phyloP scores from a whole-genome alignment of 75 land plant genomes.

The Pinus albicaulis region DNA sequence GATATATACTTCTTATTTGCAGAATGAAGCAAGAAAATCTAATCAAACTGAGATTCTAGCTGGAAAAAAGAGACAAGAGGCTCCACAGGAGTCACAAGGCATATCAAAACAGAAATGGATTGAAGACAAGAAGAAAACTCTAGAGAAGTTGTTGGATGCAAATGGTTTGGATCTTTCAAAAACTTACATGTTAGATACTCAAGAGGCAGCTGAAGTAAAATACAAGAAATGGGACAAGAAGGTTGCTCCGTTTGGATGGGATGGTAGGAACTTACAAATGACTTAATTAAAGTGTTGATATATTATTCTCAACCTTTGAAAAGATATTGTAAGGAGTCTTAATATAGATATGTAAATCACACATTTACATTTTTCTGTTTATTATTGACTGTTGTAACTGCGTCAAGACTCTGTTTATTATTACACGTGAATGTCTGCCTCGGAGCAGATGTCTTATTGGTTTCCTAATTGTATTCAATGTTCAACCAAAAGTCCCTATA shows the following conservation, averaged over 20 bases:
- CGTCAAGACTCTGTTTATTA: background rate
- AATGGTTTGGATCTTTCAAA: conserved; percentile 87
- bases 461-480: conserved; percentile 38
- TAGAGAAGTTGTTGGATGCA: conserved; percentile 86
- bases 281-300: background rate
- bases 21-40: conserved; percentile 93
- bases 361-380: background rate
- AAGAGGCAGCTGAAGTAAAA: conserved; percentile 84
- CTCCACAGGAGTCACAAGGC: conserved; percentile 78
- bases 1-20: conserved; percentile 13
- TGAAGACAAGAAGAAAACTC: conserved; percentile 89
- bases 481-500: conserved; percentile 94
- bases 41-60: conserved; percentile 84
- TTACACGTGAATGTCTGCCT: background rate
- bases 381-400: no score
- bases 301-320: background rate
- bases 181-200: conserved; percentile 97
- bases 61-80: conserved; percentile 85
- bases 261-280: conserved; percentile 53
- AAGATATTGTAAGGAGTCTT: background rate
- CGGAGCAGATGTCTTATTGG: background rate
- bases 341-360: background rate
- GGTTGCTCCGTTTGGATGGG: conserved; percentile 98
- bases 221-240: conserved; percentile 99
- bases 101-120: conserved; percentile 97